Conservation (phyloP, 164 flowering plant species). For the Aristolochia contorta region DNA sequence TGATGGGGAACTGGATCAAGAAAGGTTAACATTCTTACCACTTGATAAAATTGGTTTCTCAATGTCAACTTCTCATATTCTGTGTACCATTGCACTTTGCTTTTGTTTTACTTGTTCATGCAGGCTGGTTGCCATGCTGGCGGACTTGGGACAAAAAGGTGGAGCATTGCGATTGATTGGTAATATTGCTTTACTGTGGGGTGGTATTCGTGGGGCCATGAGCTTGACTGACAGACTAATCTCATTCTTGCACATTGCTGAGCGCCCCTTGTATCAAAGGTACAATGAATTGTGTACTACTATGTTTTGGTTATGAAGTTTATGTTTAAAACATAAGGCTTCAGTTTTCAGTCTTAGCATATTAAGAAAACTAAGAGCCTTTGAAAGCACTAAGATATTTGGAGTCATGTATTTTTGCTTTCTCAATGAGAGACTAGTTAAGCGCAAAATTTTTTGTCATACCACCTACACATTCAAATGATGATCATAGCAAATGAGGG, state of each 20-base stretch:
- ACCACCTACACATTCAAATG: too few relatives aligned
- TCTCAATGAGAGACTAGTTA: too few relatives aligned
- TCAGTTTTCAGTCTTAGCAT: too few relatives aligned
- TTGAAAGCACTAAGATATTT: too few relatives aligned
- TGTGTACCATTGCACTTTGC: background rate
- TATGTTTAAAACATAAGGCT: too few relatives aligned
- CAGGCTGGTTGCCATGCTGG: slow-evolving; percentile 83
- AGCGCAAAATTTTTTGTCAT: too few relatives aligned
- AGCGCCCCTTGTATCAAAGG: slow-evolving; percentile 83
- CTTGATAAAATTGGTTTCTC: background rate
- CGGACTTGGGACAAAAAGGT: slow-evolving; percentile 82
- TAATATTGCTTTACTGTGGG: slow-evolving; percentile 94
- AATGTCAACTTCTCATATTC: background rate
- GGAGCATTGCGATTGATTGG: slow-evolving; percentile 70
- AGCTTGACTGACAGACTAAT: slow-evolving; percentile 84
- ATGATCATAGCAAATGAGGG: too few relatives aligned
- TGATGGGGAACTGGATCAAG: slow-evolving; percentile 92
- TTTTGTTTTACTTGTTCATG: slow-evolving; percentile 1
- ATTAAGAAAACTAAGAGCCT: too few relatives aligned
- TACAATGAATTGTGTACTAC: slow-evolving; percentile 3
- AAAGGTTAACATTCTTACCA: slow-evolving; percentile 37
- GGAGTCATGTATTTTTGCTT: too few relatives aligned
- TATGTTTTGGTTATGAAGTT: too few relatives aligned
- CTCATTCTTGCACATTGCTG: slow-evolving; percentile 63
- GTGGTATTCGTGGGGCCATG: slow-evolving; percentile 96